Evolutionary conservation across 1,284 basidiomycete species (phyloP).

Genomic region (Trichosporon ovoides): DNA sequence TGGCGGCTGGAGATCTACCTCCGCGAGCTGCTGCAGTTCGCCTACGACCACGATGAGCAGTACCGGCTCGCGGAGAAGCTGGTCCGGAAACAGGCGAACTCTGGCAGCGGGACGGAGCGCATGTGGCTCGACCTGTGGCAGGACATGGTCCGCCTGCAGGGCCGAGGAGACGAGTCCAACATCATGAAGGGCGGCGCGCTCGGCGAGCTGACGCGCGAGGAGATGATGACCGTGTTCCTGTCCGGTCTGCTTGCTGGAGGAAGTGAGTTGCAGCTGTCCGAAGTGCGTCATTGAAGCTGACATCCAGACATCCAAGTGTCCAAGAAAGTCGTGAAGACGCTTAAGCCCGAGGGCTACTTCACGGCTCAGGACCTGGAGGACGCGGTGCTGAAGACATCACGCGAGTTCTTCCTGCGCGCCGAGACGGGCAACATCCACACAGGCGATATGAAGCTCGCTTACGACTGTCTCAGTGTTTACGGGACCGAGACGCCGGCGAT

Average conservation of each 20-base stretch:
- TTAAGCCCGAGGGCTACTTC: slow-evolving; percentile 56
- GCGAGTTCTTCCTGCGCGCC: slow-evolving; percentile 90
- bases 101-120: slow-evolving; percentile 52
- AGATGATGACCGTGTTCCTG: slow-evolving; percentile 73
- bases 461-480: slow-evolving; percentile 74
- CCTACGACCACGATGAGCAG: slow-evolving; percentile 63
- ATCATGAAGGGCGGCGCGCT: slow-evolving; percentile 62
- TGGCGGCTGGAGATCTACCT: slow-evolving; percentile 79
- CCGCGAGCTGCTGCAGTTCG: slow-evolving; percentile 77
- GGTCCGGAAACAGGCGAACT: slow-evolving; percentile 60
- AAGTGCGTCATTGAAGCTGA: slow-evolving; percentile 11
- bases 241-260: slow-evolving; percentile 75
- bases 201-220: slow-evolving; percentile 63
- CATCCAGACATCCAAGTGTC: slow-evolving; percentile 71
- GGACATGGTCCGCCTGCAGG: slow-evolving; percentile 77
- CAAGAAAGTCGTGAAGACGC: slow-evolving; percentile 59
- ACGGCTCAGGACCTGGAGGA: slow-evolving; percentile 60
- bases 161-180: slow-evolving; percentile 55
- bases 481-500: slow-evolving; percentile 64
- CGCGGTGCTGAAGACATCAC: slow-evolving; percentile 70
- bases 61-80: slow-evolving; percentile 78
- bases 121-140: slow-evolving; percentile 80
- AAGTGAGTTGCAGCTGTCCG: slow-evolving; percentile 58
- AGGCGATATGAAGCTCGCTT: slow-evolving; percentile 91
- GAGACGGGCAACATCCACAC: slow-evolving; percentile 81